Evolutionary conservation across 2,329 filamentous ascomycete genomes (phyloP).

Genomic region (Fusarium goolgardi): DNA sequence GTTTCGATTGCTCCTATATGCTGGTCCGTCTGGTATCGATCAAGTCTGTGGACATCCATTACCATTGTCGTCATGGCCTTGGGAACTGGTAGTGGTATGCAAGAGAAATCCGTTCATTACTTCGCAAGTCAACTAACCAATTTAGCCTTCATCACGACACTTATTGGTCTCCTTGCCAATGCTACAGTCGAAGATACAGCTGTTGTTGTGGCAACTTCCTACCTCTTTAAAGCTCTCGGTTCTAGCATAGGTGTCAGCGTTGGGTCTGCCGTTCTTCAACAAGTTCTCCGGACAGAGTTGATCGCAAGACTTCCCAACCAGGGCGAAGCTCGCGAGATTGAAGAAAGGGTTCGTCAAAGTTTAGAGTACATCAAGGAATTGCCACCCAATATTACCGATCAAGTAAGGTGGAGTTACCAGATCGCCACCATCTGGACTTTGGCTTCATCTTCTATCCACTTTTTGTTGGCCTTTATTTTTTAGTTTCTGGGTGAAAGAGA

Average conservation of each 20-base stretch:
- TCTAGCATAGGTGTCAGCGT: conserved; percentile 80
- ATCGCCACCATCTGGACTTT: conserved; percentile 57
- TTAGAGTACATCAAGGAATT: conserved; percentile 75
- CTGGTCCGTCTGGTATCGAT: conserved; percentile 62
- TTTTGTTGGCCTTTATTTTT: conserved; percentile 54
- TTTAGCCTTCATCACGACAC: conserved; percentile 59
- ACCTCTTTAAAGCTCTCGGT: conserved; percentile 83
- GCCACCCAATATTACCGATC: conserved; percentile 66
- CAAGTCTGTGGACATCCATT: conserved; percentile 63
- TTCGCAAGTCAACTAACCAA: background rate
- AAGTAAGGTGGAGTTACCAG: conserved; percentile 76
- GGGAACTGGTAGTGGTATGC: conserved; percentile 54
- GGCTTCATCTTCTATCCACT: conserved; percentile 53
- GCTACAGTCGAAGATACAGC: conserved; percentile 75
- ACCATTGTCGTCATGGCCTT: conserved; percentile 65
- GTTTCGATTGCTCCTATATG: conserved; percentile 67
- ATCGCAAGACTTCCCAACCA: conserved; percentile 64
- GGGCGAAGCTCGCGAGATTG: conserved; percentile 72
- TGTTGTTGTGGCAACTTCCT: conserved; percentile 81
- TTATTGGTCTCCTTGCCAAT: conserved; percentile 79
- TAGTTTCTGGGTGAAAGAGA: conserved; percentile 67
- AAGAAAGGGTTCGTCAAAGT: conserved; percentile 75
- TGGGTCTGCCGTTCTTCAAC: conserved; percentile 77
- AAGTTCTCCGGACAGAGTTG: conserved; percentile 70
- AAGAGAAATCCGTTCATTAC: background rate